These are phyloP conservation scores for Aspergillus glaucus DNA, from an alignment of 2,329 filamentous ascomycete genomes.

Conservation along the genomic window DNA sequence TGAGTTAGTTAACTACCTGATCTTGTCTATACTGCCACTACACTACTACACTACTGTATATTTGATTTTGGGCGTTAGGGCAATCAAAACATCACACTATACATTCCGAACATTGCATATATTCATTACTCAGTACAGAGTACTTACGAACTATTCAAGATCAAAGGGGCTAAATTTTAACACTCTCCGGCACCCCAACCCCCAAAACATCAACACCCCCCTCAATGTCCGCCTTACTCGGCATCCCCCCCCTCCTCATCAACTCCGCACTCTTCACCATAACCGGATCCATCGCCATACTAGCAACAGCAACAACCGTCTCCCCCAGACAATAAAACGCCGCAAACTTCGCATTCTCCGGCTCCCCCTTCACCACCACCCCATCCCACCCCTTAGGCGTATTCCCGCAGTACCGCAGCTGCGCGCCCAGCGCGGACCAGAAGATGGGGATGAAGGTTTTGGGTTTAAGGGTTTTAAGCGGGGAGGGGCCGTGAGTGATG, in stretches of 20 bases:
- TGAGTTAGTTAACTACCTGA: neutral
- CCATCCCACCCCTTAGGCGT: slow-evolving; percentile 79
- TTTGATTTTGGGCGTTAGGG: slow-evolving; percentile 15
- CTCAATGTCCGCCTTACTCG: slow-evolving; percentile 68
- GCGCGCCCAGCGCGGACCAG: slow-evolving; percentile 87
- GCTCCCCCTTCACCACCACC: slow-evolving; percentile 69
- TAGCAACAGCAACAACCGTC: slow-evolving; percentile 80
- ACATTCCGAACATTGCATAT: no score
- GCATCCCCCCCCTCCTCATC: slow-evolving; percentile 79
- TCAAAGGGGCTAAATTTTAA: slow-evolving; percentile 12
- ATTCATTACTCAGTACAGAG: neutral
- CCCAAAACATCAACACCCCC: slow-evolving; percentile 40
- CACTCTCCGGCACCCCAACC: slow-evolving; percentile 20
- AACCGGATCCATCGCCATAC: slow-evolving; percentile 82
- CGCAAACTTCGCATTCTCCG: slow-evolving; percentile 72
- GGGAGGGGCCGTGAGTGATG: slow-evolving; percentile 53
- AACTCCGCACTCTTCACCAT: slow-evolving; percentile 78
- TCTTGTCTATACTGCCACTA: neutral
- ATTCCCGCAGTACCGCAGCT: slow-evolving; percentile 91
- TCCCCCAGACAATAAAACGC: slow-evolving; percentile 87
- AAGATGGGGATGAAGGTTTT: slow-evolving; percentile 87
- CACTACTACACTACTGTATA: neutral
- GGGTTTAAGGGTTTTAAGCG: slow-evolving; percentile 43
- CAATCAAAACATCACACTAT: slow-evolving; percentile 11
- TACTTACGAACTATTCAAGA: neutral